phyloP scores from a whole-genome alignment of 1,284 basidiomycete genomes.

The Pulveroboletus sp. region DNA sequence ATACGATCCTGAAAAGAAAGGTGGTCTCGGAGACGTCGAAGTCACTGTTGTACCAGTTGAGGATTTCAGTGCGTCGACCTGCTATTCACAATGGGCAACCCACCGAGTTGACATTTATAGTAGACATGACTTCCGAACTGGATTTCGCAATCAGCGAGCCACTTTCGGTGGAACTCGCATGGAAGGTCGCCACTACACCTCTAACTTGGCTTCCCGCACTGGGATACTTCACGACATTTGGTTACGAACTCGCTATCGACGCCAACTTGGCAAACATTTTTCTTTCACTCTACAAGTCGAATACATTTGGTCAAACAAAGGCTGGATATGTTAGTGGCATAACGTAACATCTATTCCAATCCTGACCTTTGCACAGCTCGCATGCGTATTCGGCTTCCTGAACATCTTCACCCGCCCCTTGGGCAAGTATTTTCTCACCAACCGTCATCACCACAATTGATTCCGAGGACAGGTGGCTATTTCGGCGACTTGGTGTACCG shows the following conservation, averaged over 20 bases:
- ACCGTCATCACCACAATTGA: not conserved
- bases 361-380: constrained; percentile 33
- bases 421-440: constrained; percentile 13
- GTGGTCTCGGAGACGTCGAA: constrained; percentile 22
- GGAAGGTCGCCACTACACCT: constrained; percentile 44
- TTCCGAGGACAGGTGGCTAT: constrained; percentile 44
- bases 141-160: constrained; percentile 50
- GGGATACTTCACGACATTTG: constrained; percentile 56
- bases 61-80: constrained; percentile 15
- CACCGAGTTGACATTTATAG: constrained; percentile 30
- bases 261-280: constrained; percentile 55
- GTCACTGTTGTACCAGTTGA: constrained; percentile 28
- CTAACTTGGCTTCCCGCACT: constrained; percentile 63
- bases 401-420: constrained; percentile 56
- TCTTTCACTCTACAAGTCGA: constrained; percentile 41
- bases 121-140: constrained; percentile 6
- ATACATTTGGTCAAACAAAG: constrained; percentile 46
- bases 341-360: not conserved
- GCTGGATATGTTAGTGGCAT: constrained; percentile 51
- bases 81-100: not conserved
- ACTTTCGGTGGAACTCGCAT: constrained; percentile 42
- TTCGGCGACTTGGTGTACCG: constrained; percentile 52
- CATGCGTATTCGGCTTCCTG: constrained; percentile 50
- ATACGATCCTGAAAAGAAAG: constrained; percentile 20
- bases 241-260: constrained; percentile 61